Percentiles rank a stretch among this genome's conserved stretches.
Conservation (phyloP, 306 rosid genomes). For the Quercus berberidifolia region DNA sequence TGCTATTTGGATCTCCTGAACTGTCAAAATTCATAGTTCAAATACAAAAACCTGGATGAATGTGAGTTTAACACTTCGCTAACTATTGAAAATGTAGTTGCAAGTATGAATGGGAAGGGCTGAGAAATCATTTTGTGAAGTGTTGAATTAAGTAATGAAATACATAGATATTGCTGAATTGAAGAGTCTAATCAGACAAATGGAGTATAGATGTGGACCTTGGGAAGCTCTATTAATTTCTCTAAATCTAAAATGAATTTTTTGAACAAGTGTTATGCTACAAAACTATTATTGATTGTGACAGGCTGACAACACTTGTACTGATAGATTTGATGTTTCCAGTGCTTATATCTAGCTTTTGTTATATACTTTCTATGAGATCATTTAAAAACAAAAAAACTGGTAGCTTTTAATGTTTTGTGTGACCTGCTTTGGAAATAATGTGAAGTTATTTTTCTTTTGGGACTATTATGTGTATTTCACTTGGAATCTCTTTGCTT, state of each 20-base stretch:
- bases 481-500: background rate
- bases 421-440: too few relatives aligned
- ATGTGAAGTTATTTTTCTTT: background rate
- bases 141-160: too few relatives aligned
- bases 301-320: background rate
- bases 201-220: too few relatives aligned
- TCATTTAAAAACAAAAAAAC: background rate
- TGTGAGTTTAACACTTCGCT: background rate
- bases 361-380: background rate
- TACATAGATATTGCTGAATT: too few relatives aligned
- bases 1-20: background rate
- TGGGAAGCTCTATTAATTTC: too few relatives aligned
- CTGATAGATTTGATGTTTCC: background rate
- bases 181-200: too few relatives aligned
- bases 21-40: background rate
- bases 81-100: background rate
- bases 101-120: background rate
- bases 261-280: background rate
- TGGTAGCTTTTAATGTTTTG: too few relatives aligned
- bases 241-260: too few relatives aligned
- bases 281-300: background rate
- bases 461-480: background rate
- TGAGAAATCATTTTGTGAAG: too few relatives aligned
- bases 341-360: background rate
- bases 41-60: background rate